Conservation (phyloP, 2,329 filamentous ascomycete species). For the Trichoderma citrinoviride region DNA sequence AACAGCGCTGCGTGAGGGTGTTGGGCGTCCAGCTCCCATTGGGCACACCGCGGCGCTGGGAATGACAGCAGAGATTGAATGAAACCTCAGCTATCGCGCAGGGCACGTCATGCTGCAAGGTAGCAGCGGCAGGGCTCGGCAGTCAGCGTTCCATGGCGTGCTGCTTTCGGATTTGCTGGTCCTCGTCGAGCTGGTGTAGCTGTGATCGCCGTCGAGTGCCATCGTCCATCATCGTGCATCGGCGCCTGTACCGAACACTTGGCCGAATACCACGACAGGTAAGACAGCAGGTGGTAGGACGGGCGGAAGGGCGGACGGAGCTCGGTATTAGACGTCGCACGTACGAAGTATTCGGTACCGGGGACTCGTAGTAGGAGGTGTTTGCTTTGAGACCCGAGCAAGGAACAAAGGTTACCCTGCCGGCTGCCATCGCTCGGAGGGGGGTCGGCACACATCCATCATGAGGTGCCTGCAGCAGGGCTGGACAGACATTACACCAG, state of each 20-base stretch:
- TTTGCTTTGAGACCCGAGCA: conserved; percentile 1
- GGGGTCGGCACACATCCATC: conserved; percentile 5
- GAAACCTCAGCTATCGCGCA: conserved; percentile 3
- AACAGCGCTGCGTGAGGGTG: conserved; percentile 17
- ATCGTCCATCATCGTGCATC: background rate
- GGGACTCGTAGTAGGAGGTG: background rate
- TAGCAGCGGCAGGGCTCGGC: conserved; percentile 15
- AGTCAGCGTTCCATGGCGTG: conserved; percentile 7
- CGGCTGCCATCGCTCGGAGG: background rate
- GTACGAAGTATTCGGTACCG: background rate
- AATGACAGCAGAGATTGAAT: conserved; percentile 10
- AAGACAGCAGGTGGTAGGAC: background rate
- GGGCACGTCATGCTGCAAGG: conserved; percentile 15
- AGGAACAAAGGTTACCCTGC: conserved; percentile 19
- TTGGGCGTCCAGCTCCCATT: conserved; percentile 16
- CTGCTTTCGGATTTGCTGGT: background rate
- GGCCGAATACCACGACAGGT: background rate
- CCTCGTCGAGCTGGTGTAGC: background rate
- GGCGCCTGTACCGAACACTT: background rate
- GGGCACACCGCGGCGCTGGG: conserved; percentile 18
- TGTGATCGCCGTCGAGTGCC: background rate
- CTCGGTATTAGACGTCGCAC: conserved; percentile 6
- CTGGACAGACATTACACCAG: conserved; percentile 1
- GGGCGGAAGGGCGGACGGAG: conserved; percentile 3
- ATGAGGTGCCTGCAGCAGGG: background rate